phyloP scores from a whole-genome alignment of 2,329 filamentous ascomycete species.

The Verruconis gallopava region DNA sequence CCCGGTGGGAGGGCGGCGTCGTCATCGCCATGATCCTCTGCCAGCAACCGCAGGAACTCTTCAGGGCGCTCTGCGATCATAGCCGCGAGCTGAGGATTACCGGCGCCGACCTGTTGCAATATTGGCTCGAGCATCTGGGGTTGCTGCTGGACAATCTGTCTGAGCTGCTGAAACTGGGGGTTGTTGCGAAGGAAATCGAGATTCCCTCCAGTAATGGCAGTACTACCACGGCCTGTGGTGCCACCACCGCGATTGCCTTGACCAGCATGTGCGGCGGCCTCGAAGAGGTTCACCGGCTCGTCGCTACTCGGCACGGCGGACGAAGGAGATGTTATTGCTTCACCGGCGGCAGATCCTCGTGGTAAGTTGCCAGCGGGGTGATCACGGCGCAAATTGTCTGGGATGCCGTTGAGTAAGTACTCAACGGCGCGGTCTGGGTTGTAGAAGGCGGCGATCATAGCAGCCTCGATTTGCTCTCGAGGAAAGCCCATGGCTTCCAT shows the following conservation, averaged over 20 bases:
- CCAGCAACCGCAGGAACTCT: conserved; percentile 79
- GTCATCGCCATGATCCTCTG: conserved; percentile 78
- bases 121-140: conserved; percentile 98
- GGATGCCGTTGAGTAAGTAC: conserved; percentile 86
- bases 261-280: conserved; percentile 71
- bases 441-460: conserved; percentile 92
- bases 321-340: conserved; percentile 24
- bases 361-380: conserved; percentile 40
- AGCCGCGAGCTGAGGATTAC: conserved; percentile 87
- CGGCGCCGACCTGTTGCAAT: conserved; percentile 84
- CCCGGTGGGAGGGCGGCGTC: conserved; percentile 67
- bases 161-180: conserved; percentile 92
- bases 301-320: conserved; percentile 36
- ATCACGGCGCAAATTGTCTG: conserved; percentile 66
- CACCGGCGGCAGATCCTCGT: conserved; percentile 34
- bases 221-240: conserved; percentile 29
- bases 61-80: conserved; percentile 87
- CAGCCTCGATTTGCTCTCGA: conserved; percentile 74
- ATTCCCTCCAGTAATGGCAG: conserved; percentile 45
- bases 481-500: conserved; percentile 98
- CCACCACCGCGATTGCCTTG: conserved; percentile 35
- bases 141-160: conserved; percentile 93
- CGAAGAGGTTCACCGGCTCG: conserved; percentile 75
- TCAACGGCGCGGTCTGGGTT: conserved; percentile 96
- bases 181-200: conserved; percentile 92